phyloP scores from a whole-genome alignment of 371 early-diverging fungal species.

The Mortierella sp. region DNA sequence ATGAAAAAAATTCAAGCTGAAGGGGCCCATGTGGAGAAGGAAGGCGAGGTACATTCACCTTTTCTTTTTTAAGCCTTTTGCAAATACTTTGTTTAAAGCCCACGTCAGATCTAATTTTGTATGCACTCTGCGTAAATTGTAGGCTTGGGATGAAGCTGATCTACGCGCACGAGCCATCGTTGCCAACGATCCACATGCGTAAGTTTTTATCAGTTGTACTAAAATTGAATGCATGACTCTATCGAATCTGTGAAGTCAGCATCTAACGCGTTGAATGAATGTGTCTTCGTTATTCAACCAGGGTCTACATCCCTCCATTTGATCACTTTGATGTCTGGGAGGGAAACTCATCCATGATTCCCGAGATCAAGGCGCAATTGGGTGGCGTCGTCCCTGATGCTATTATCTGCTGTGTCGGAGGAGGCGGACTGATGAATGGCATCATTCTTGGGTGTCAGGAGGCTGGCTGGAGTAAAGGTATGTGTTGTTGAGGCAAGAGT shows the following conservation, averaged over 20 bases:
- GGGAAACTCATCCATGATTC: constrained; percentile 72
- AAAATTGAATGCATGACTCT: background rate
- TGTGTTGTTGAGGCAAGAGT: background rate
- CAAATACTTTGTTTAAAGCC: background rate
- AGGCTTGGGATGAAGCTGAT: constrained; percentile 71
- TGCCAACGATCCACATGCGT: constrained; percentile 62
- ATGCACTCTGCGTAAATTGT: background rate
- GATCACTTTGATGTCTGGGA: constrained; percentile 73
- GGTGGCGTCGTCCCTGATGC: constrained; percentile 71
- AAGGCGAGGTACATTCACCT: constrained; percentile 64
- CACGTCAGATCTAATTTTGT: background rate
- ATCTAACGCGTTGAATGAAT: background rate
- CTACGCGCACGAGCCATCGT: constrained; percentile 65
- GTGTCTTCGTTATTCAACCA: constrained; percentile 13
- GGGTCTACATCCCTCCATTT: constrained; percentile 75
- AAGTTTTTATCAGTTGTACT: constrained; percentile 25
- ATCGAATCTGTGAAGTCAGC: background rate
- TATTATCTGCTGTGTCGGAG: constrained; percentile 77
- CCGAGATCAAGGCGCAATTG: constrained; percentile 75
- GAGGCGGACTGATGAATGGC: constrained; percentile 80
- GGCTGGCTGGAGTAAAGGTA: constrained; percentile 66
- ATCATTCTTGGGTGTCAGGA: constrained; percentile 72
- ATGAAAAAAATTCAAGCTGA: constrained; percentile 70
- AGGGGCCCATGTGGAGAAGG: constrained; percentile 69
- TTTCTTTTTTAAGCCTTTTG: background rate